phyloP scores from a whole-genome alignment of 2,329 filamentous ascomycete species.

The Botrytis byssoidea region DNA sequence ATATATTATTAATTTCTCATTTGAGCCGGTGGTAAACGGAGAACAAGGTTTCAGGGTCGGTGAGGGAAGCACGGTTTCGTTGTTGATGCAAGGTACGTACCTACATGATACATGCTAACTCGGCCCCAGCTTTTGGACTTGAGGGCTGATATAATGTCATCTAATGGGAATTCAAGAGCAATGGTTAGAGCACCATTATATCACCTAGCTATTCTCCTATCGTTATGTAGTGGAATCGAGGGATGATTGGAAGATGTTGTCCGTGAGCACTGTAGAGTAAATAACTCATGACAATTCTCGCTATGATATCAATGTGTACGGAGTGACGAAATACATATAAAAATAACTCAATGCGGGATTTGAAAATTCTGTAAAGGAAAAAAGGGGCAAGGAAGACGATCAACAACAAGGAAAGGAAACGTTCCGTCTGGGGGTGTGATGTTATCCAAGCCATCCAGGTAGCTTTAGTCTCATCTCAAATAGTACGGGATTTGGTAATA shows the following conservation, averaged over 20 bases:
- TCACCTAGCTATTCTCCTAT: background rate
- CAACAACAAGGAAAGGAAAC: background rate
- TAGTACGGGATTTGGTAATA: background rate
- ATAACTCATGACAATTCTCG: background rate
- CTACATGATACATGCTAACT: background rate
- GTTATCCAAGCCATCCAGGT: background rate
- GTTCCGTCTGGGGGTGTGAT: background rate
- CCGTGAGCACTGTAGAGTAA: background rate
- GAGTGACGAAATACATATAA: background rate
- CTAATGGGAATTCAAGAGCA: background rate
- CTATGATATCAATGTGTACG: background rate
- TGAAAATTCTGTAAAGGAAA: background rate
- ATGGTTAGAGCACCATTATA: background rate
- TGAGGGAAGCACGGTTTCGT: background rate
- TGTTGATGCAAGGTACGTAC: background rate
- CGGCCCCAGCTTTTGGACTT: background rate
- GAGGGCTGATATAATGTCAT: too few relatives aligned
- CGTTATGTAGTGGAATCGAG: background rate
- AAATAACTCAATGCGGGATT: constrained; percentile 6
- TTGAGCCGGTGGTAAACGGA: background rate
- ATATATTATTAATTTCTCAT: background rate
- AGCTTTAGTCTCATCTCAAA: background rate
- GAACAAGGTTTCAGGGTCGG: background rate
- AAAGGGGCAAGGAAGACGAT: background rate
- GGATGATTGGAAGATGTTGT: background rate